Percentiles rank a stretch among this genome's conserved stretches.
These are phyloP conservation scores for Ganoderma lingzhi DNA, from an alignment of 1,284 basidiomycete genomes.

Conservation along the genomic window DNA sequence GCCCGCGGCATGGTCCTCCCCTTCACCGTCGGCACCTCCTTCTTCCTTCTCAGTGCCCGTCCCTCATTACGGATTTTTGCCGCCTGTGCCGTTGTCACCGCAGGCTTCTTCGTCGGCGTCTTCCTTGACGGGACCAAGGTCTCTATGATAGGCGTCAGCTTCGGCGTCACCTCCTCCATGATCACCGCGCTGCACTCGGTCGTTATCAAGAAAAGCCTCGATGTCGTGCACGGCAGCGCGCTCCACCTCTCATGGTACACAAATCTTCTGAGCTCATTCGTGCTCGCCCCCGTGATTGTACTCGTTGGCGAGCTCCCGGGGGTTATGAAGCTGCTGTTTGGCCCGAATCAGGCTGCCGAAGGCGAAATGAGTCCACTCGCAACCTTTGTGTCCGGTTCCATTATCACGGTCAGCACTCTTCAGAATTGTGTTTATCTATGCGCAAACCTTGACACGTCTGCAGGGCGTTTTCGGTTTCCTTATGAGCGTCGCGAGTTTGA, in stretches of 20 bases:
- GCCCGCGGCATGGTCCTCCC: constrained; percentile 89
- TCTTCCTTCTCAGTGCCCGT: constrained; percentile 72
- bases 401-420: constrained; percentile 66
- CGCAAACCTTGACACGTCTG: not conserved
- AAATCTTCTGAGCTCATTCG: constrained; percentile 75
- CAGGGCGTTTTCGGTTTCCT: constrained; percentile 87
- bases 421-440: not conserved
- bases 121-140: constrained; percentile 76
- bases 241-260: constrained; percentile 87
- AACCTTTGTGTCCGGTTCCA: constrained; percentile 82
- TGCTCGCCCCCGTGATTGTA: constrained; percentile 72
- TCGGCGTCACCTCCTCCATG: constrained; percentile 79
- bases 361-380: constrained; percentile 55
- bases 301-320: constrained; percentile 75
- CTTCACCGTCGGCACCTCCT: constrained; percentile 85
- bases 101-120: constrained; percentile 87
- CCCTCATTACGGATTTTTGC: constrained; percentile 76
- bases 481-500: constrained; percentile 88
- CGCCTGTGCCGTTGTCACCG: constrained; percentile 78
- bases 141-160: constrained; percentile 69
- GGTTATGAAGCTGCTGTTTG: constrained; percentile 66
- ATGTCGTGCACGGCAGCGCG: constrained; percentile 80
- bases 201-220: constrained; percentile 83
- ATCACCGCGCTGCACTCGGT: constrained; percentile 87
- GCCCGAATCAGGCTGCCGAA: constrained; percentile 46